A percentile compares a stretch with the other conserved stretches of the same genome.
Conservation (phyloP, 2,329 filamentous ascomycete species). For the Penicillium occitanis region DNA sequence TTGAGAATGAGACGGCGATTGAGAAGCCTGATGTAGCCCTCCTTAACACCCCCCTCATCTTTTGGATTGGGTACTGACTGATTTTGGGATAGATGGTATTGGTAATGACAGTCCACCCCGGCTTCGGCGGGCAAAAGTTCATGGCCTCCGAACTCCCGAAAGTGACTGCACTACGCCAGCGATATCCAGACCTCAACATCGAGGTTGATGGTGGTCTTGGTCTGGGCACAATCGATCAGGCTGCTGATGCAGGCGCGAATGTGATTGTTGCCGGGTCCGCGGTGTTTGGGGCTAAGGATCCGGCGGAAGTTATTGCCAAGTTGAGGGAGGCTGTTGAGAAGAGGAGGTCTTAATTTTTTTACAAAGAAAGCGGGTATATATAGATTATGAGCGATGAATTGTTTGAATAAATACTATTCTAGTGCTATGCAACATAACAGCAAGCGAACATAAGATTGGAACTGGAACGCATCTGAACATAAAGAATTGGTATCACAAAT, state of each 20-base stretch:
- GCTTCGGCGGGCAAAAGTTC: slow-evolving; percentile 97
- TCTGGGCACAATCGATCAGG: slow-evolving; percentile 84
- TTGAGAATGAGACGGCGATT: slow-evolving; percentile 68
- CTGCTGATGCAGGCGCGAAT: slow-evolving; percentile 92
- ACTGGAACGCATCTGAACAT: not conserved
- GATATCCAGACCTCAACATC: slow-evolving; percentile 91
- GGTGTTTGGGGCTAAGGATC: slow-evolving; percentile 89
- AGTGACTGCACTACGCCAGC: slow-evolving; percentile 75
- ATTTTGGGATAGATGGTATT: slow-evolving; percentile 75
- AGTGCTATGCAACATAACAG: not conserved
- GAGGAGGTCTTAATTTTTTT: slow-evolving; percentile 34
- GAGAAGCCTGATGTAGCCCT: slow-evolving; percentile 82
- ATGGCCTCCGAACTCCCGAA: slow-evolving; percentile 96
- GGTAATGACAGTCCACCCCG: slow-evolving; percentile 96
- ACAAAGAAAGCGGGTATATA: not conserved
- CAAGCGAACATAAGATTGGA: not conserved
- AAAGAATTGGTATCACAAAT: slow-evolving; percentile 17
- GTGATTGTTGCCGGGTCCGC: slow-evolving; percentile 97
- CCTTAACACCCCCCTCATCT: slow-evolving; percentile 23
- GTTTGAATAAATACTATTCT: not conserved
- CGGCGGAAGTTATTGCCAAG: slow-evolving; percentile 78
- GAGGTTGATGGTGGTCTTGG: slow-evolving; percentile 95
- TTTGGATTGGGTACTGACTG: no score
- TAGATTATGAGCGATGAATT: not conserved
- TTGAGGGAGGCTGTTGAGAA: slow-evolving; percentile 77